A percentile compares a stretch with the other conserved stretches of the same genome.
Conservation (phyloP, 2,329 filamentous ascomycete genomes). For the Curvularia sp. region DNA sequence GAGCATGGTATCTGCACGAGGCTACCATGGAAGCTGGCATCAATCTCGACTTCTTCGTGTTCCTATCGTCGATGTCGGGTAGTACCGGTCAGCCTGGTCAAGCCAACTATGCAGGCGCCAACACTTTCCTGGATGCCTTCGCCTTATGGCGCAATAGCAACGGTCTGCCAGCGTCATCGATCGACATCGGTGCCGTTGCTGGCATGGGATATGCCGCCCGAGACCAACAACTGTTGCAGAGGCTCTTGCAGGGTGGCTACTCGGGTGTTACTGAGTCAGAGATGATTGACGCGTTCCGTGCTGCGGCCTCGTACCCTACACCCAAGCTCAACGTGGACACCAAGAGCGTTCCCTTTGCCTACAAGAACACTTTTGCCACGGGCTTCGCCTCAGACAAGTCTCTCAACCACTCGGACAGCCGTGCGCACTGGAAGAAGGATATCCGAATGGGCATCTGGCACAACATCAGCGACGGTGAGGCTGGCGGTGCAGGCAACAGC, state of each 20-base stretch:
- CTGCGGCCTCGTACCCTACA: neutral
- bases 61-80: conserved; percentile 37
- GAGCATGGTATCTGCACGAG: conserved; percentile 39
- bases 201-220: conserved; percentile 47
- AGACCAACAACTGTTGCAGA: neutral
- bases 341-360: neutral
- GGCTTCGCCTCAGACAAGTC: conserved; percentile 31
- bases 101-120: conserved; percentile 57
- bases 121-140: conserved; percentile 45
- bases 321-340: neutral
- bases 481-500: neutral
- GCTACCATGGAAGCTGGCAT: neutral
- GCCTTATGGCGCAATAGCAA: conserved; percentile 21
- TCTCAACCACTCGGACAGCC: conserved; percentile 26
- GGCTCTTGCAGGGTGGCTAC: neutral
- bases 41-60: conserved; percentile 38
- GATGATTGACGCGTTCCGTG: neutral
- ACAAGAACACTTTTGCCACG: conserved; percentile 11
- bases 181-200: conserved; percentile 62
- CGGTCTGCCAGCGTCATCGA: conserved; percentile 47
- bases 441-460: conserved; percentile 34
- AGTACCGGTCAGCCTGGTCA: conserved; percentile 50
- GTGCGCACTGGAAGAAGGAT: conserved; percentile 29
- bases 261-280: neutral
- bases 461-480: conserved; percentile 17